A percentile compares a stretch with the other conserved stretches of the same genome.
Evolutionary conservation across 495 filamentous ascomycete genomes (phyloP).

Genomic region (Penicillium waksmanii): DNA sequence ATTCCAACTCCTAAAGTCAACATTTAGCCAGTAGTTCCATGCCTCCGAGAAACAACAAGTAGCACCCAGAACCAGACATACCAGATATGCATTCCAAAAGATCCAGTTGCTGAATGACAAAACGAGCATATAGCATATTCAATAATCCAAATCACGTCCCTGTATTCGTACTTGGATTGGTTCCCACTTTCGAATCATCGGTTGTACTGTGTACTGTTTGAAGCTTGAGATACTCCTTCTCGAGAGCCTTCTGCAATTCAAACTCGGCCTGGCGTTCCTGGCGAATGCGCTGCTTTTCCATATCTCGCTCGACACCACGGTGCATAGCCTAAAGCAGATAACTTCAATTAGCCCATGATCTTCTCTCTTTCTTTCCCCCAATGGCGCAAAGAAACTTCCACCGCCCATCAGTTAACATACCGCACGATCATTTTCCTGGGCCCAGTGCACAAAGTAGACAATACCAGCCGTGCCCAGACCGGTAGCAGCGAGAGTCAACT

Average conservation of each 20-base stretch:
- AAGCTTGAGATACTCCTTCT: constrained; percentile 87
- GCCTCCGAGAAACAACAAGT: neutral
- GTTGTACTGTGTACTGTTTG: constrained; percentile 62
- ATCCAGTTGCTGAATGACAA: neutral
- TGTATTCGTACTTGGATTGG: constrained; percentile 18
- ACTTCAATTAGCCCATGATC: neutral
- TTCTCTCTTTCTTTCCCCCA: neutral
- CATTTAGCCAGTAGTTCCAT: neutral
- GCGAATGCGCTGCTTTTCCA: constrained; percentile 91
- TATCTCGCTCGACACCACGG: constrained; percentile 87
- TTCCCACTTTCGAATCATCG: constrained; percentile 22
- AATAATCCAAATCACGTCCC: constrained; percentile 23
- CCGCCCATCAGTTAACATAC: constrained; percentile 45
- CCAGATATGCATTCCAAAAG: constrained; percentile 13
- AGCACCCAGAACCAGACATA: neutral
- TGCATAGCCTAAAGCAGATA: constrained; percentile 81
- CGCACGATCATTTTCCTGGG: constrained; percentile 83
- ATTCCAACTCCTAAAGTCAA: constrained; percentile 6
- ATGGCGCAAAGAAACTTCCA: neutral
- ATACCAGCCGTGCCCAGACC: constrained; percentile 75
- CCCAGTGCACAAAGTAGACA: constrained; percentile 84
- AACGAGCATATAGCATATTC: constrained; percentile 3
- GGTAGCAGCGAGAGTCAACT: constrained; percentile 79
- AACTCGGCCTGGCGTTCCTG: constrained; percentile 89
- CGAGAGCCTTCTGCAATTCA: constrained; percentile 81